phyloP scores from a whole-genome alignment of 306 rosid genomes.

The Trifolium repens region DNA sequence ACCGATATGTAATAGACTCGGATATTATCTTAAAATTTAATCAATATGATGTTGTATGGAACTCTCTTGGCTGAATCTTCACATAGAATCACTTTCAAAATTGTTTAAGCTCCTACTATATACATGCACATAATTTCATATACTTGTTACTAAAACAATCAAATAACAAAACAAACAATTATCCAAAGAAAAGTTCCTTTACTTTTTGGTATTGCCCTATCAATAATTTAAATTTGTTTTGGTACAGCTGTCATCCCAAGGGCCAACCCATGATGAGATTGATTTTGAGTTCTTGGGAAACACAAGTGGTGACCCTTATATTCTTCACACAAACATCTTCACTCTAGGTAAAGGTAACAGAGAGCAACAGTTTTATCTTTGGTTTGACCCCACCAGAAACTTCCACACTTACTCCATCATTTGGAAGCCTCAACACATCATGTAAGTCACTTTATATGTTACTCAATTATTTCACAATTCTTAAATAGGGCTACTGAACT shows the following conservation, averaged over 20 bases:
- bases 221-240: neutral
- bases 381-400: conserved; percentile 63
- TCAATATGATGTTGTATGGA: too few relatives aligned
- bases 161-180: neutral
- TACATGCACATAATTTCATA: neutral
- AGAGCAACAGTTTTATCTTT: conserved; percentile 58
- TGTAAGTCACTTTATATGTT: conserved; percentile 40
- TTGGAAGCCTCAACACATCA: conserved; percentile 56
- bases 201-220: neutral
- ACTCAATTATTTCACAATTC: too few relatives aligned
- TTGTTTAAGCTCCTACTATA: neutral
- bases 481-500: too few relatives aligned
- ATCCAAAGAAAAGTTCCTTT: neutral
- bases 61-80: too few relatives aligned
- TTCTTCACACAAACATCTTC: conserved; percentile 54
- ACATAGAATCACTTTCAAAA: neutral
- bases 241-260: conserved; percentile 74
- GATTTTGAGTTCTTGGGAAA: conserved; percentile 63
- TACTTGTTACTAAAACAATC: neutral
- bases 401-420: conserved; percentile 61
- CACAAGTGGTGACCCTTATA: conserved; percentile 56
- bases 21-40: too few relatives aligned
- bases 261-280: conserved; percentile 57
- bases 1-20: too few relatives aligned
- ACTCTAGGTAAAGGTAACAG: conserved; percentile 62